phyloP scores from a whole-genome alignment of 108 stramenopile species.

The Skeletonema menzelii region DNA sequence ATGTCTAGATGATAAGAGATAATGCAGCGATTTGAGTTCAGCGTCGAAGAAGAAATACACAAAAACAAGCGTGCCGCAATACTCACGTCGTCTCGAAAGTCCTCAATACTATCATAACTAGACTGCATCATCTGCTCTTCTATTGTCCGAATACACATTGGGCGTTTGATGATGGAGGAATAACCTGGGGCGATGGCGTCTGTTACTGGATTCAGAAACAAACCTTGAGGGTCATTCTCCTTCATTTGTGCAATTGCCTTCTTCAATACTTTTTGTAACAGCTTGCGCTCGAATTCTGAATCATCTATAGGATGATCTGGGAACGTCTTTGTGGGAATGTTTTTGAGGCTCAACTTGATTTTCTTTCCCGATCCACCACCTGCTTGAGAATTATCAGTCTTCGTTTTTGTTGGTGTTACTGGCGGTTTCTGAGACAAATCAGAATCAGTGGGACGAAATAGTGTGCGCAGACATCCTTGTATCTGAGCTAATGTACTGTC shows the following conservation, averaged over 20 bases:
- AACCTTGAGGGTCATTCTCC: conserved; percentile 73
- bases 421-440: conserved; percentile 30
- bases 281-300: conserved; percentile 56
- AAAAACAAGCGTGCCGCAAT: neutral
- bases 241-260: conserved; percentile 71
- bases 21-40: neutral
- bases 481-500: conserved; percentile 67
- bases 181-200: conserved; percentile 87
- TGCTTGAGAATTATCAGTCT: conserved; percentile 6
- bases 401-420: conserved; percentile 18
- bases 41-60: neutral
- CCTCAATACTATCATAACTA: conserved; percentile 57
- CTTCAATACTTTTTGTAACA: conserved; percentile 71
- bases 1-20: conserved; percentile 12
- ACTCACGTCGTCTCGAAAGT: conserved; percentile 77
- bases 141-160: conserved; percentile 84
- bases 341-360: conserved; percentile 32
- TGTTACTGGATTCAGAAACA: conserved; percentile 89
- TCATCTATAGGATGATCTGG: conserved; percentile 38
- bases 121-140: conserved; percentile 69
- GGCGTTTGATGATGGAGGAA: conserved; percentile 71
- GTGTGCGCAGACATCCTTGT: conserved; percentile 59
- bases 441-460: conserved; percentile 51
- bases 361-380: conserved; percentile 32
- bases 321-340: conserved; percentile 25